Conservation (phyloP, 139 green algal species). For the Choricystis sp. region DNA sequence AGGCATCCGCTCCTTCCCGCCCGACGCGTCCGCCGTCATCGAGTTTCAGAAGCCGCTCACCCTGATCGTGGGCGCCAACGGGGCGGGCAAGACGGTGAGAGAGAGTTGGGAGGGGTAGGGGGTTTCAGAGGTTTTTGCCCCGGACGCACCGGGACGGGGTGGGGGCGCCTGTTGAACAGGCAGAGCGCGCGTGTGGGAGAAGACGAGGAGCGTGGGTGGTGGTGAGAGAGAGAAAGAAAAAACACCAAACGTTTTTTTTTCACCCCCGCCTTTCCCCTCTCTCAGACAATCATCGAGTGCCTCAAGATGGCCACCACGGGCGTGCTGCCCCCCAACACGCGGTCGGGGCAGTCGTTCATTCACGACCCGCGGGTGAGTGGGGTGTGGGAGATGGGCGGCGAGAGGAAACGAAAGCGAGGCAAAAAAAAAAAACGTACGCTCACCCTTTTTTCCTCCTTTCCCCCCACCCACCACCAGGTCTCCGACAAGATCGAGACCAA, state of each 20-base stretch:
- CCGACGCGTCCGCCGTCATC: conserved; percentile 72
- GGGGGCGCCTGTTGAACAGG: too few relatives aligned
- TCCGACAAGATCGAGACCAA: conserved; percentile 85
- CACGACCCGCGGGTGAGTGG: conserved; percentile 68
- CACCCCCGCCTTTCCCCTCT: neutral
- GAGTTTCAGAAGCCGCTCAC: conserved; percentile 91
- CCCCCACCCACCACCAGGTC: conserved; percentile 24
- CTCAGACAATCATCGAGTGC: conserved; percentile 98
- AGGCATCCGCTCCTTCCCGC: conserved; percentile 87
- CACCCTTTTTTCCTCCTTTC: neutral
- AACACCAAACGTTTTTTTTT: too few relatives aligned
- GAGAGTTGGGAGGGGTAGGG: neutral
- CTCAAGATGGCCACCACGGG: conserved; percentile 87
- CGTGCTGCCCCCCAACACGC: conserved; percentile 82
- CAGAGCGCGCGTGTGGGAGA: too few relatives aligned
- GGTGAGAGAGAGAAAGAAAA: too few relatives aligned
- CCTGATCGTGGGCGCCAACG: conserved; percentile 92
- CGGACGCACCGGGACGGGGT: too few relatives aligned
- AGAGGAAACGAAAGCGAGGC: too few relatives aligned
- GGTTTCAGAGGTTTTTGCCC: too few relatives aligned
- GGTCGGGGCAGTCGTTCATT: conserved; percentile 75
- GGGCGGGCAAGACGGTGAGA: conserved; percentile 88
- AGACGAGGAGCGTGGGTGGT: too few relatives aligned
- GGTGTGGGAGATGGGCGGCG: neutral
- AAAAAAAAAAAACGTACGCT: neutral